phyloP scores from a whole-genome alignment of 2,329 filamentous ascomycete species.

The Fusarium sp. region DNA sequence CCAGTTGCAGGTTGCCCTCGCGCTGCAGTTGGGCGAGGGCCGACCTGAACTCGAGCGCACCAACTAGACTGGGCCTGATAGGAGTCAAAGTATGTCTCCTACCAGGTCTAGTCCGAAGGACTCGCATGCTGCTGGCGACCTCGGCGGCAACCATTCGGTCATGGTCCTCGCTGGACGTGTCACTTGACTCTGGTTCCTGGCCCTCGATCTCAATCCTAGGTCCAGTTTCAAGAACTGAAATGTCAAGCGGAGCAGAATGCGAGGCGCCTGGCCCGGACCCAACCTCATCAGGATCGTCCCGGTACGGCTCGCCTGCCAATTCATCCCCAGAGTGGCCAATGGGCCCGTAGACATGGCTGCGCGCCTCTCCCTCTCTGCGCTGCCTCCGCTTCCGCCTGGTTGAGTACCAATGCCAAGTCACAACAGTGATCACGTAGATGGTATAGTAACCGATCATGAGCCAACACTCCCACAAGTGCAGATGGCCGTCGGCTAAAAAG shows the following conservation, averaged over 20 bases:
- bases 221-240: slow-evolving; percentile 56
- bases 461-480: slow-evolving; percentile 89
- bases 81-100: slow-evolving; percentile 81
- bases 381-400: slow-evolving; percentile 69
- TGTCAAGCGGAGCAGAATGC: slow-evolving; percentile 46
- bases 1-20: slow-evolving; percentile 79
- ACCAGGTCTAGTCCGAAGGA: slow-evolving; percentile 74
- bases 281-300: slow-evolving; percentile 62
- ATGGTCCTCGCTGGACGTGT: slow-evolving; percentile 63
- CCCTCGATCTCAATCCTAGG: slow-evolving; percentile 60
- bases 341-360: slow-evolving; percentile 76
- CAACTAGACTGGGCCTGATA: slow-evolving; percentile 92
- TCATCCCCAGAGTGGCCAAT: slow-evolving; percentile 63
- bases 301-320: slow-evolving; percentile 68
- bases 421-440: slow-evolving; percentile 89
- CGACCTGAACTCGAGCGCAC: slow-evolving; percentile 92
- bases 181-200: slow-evolving; percentile 54
- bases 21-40: slow-evolving; percentile 88
- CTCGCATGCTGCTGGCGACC: slow-evolving; percentile 91
- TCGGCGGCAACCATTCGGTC: slow-evolving; percentile 80
- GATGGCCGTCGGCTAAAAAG: slow-evolving; percentile 84
- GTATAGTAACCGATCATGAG: slow-evolving; percentile 92
- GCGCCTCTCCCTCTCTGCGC: slow-evolving; percentile 75
- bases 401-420: slow-evolving; percentile 91
- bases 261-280: slow-evolving; percentile 31